Conservation (phyloP, 495 filamentous ascomycete genomes). For the Penicillium coffeae region DNA sequence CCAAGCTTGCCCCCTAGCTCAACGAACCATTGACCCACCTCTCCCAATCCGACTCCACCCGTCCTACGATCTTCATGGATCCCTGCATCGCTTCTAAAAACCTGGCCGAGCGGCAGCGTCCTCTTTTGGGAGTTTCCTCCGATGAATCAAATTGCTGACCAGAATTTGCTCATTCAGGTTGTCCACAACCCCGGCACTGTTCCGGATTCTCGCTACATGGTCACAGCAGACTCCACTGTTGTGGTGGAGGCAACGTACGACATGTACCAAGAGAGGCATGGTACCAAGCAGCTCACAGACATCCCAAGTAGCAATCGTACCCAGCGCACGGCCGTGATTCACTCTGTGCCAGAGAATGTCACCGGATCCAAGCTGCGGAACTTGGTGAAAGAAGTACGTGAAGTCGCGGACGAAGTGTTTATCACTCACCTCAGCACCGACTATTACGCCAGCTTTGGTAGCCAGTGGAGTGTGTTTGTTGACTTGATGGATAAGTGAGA, state of each 20-base stretch:
- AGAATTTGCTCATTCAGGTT: slow-evolving; percentile 39
- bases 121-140: not conserved
- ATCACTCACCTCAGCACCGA: slow-evolving; percentile 40
- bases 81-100: slow-evolving; percentile 3
- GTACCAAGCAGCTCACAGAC: slow-evolving; percentile 28
- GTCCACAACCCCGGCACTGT: slow-evolving; percentile 48
- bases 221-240: slow-evolving; percentile 40
- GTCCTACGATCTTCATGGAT: no score
- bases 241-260: slow-evolving; percentile 45
- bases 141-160: not conserved
- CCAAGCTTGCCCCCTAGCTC: not conserved
- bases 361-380: slow-evolving; percentile 27
- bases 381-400: slow-evolving; percentile 35
- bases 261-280: slow-evolving; percentile 35
- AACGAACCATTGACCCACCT: not conserved
- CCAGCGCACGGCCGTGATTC: slow-evolving; percentile 38
- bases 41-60: no score
- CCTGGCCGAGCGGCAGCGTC: no score
- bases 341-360: slow-evolving; percentile 37
- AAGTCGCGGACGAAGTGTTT: slow-evolving; percentile 39
- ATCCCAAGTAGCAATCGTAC: slow-evolving; percentile 33
- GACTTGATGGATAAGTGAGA: slow-evolving; percentile 32
- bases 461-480: slow-evolving; percentile 41
- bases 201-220: slow-evolving; percentile 42
- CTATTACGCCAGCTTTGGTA: slow-evolving; percentile 46